Conservation (phyloP, 2,329 filamentous ascomycete genomes). For the Diaporthe humulicola region DNA sequence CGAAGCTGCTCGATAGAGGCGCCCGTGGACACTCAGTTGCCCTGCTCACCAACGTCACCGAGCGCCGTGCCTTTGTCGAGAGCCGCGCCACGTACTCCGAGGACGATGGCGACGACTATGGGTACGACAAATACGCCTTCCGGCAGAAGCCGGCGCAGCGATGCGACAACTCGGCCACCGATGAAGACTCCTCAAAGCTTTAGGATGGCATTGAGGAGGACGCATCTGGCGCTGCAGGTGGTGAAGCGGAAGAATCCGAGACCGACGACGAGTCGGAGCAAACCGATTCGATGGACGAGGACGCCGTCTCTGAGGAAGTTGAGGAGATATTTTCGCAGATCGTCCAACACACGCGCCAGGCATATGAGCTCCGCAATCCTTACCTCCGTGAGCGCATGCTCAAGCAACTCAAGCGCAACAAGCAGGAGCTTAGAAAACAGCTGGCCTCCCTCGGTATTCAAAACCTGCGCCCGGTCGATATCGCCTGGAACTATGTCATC, state of each 20-base stretch:
- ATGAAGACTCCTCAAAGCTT: slow-evolving; percentile 17
- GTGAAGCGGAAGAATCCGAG: background rate
- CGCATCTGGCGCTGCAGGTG: background rate
- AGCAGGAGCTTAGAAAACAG: background rate
- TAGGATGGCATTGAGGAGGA: slow-evolving; percentile 19
- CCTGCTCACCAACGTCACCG: background rate
- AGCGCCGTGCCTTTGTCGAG: background rate
- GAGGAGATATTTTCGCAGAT: background rate
- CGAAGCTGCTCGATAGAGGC: background rate
- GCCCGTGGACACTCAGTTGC: background rate
- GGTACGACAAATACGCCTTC: slow-evolving; percentile 1
- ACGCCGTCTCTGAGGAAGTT: background rate
- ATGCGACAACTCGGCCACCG: background rate
- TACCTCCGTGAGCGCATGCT: background rate
- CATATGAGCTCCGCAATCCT: background rate
- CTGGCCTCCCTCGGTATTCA: background rate
- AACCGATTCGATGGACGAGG: background rate
- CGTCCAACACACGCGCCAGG: background rate
- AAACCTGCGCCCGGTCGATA: background rate
- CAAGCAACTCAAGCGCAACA: background rate
- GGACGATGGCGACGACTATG: background rate
- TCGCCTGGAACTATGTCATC: slow-evolving; percentile 24
- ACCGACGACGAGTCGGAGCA: background rate
- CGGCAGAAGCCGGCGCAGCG: background rate
- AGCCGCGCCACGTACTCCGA: background rate